phyloP scores from a whole-genome alignment of 1,284 basidiomycete genomes.

The Mrakiaceae sp. region DNA sequence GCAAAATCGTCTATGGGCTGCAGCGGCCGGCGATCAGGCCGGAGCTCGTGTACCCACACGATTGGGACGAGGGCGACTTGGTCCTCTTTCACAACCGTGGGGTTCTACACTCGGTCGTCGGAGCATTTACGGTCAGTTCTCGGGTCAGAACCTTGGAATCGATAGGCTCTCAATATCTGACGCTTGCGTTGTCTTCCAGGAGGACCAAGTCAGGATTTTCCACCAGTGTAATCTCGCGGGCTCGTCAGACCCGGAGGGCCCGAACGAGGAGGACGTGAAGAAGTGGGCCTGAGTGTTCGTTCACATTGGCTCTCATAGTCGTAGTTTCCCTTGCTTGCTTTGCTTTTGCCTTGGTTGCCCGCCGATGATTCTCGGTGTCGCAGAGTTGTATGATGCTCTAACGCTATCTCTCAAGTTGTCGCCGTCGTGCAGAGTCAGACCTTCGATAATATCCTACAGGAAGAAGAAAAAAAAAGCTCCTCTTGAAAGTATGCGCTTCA shows the following conservation, averaged over 20 bases:
- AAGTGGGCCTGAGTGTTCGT: constrained; percentile 28
- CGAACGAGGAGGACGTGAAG: constrained; percentile 49
- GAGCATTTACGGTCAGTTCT: constrained; percentile 43
- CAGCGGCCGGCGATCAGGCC: constrained; percentile 67
- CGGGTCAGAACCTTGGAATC: too few relatives aligned
- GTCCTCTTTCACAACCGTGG: constrained; percentile 65
- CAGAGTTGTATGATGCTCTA: too few relatives aligned
- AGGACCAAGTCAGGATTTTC: constrained; percentile 60
- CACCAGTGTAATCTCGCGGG: constrained; percentile 74
- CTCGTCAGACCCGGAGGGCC: constrained; percentile 52
- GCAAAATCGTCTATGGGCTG: constrained; percentile 63
- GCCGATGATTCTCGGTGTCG: too few relatives aligned
- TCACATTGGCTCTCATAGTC: too few relatives aligned
- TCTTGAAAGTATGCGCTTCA: too few relatives aligned
- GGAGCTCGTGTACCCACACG: constrained; percentile 49
- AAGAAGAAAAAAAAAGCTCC: too few relatives aligned
- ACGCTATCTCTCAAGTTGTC: too few relatives aligned
- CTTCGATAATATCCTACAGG: too few relatives aligned
- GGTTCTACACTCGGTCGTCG: constrained; percentile 63
- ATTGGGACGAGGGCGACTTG: constrained; percentile 55
- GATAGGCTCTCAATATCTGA: too few relatives aligned
- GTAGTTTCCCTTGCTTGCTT: too few relatives aligned
- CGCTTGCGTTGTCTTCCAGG: constrained; percentile 16
- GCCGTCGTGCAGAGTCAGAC: too few relatives aligned
- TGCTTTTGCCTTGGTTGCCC: too few relatives aligned